Evolutionary conservation across 176 grass and related monocot genomes (phyloP).

Genomic region (Canna indica): DNA sequence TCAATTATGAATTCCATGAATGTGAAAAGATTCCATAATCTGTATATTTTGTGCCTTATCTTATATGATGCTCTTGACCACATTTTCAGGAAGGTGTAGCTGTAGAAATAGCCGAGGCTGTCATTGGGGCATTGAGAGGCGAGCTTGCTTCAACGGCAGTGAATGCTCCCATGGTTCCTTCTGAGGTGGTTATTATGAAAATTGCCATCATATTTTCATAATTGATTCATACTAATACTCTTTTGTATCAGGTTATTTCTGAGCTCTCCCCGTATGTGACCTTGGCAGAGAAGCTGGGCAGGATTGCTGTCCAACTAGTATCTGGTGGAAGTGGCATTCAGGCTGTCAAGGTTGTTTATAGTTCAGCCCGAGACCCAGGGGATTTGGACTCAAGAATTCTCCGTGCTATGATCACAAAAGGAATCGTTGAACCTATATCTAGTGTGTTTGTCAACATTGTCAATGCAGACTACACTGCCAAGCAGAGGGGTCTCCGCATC

Average conservation of each 20-base stretch:
- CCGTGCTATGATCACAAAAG: constrained; percentile 5
- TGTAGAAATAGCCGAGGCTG: constrained; percentile 15
- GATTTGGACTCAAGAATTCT: constrained; percentile 8
- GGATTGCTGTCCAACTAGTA: constrained; percentile 10
- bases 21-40: too few relatives aligned
- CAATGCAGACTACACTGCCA: background rate
- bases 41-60: too few relatives aligned
- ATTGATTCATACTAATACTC: background rate
- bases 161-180: constrained; percentile 10
- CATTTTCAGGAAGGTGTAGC: constrained; percentile 13
- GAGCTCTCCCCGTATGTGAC: constrained; percentile 5
- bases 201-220: too few relatives aligned
- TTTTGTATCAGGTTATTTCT: background rate
- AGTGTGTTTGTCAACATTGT: constrained; percentile 1
- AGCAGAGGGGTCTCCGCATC: constrained; percentile 6
- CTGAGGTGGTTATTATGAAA: background rate
- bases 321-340: constrained; percentile 11
- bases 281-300: constrained; percentile 12
- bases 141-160: constrained; percentile 11
- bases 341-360: constrained; percentile 7
- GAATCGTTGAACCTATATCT: constrained; percentile 5
- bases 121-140: constrained; percentile 6
- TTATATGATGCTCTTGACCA: background rate
- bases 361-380: background rate
- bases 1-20: too few relatives aligned